Conservation (phyloP, 1,139 yeast species). For the Debaryomycetaceae sp. region DNA sequence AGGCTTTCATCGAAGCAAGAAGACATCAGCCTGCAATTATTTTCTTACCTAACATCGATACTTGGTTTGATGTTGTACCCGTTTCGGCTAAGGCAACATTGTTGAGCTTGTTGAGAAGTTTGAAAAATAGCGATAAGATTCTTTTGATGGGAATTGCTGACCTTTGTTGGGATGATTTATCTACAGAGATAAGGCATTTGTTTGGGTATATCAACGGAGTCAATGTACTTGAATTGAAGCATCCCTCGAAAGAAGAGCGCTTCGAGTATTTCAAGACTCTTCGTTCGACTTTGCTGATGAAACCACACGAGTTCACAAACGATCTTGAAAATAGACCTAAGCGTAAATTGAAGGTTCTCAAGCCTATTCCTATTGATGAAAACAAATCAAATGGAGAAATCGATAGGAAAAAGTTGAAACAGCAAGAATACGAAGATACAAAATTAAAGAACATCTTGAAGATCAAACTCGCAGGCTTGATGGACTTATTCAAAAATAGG, state of each 20-base stretch:
- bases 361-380: slow-evolving; percentile 19
- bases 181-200: slow-evolving; percentile 36
- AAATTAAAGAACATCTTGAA: slow-evolving; percentile 80
- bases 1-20: slow-evolving; percentile 81
- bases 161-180: slow-evolving; percentile 27
- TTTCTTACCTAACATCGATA: slow-evolving; percentile 78
- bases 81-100: slow-evolving; percentile 71
- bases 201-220: slow-evolving; percentile 50
- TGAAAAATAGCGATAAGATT: slow-evolving; percentile 71
- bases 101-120: slow-evolving; percentile 61
- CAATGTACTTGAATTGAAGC: slow-evolving; percentile 45
- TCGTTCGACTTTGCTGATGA: slow-evolving; percentile 54
- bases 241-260: slow-evolving; percentile 43
- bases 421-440: slow-evolving; percentile 69
- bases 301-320: slow-evolving; percentile 60
- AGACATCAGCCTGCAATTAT: slow-evolving; percentile 88
- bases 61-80: slow-evolving; percentile 70
- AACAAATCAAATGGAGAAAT: slow-evolving; percentile 11
- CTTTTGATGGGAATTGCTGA: slow-evolving; percentile 78
- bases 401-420: slow-evolving; percentile 38
- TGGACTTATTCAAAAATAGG: slow-evolving; percentile 84
- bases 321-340: slow-evolving; percentile 51
- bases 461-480: slow-evolving; percentile 77
- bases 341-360: slow-evolving; percentile 38
- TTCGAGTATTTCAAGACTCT: slow-evolving; percentile 53